Evolutionary conservation across 2,329 filamentous ascomycete genomes (phyloP).

Genomic region (Aureobasidium subglaciale): DNA sequence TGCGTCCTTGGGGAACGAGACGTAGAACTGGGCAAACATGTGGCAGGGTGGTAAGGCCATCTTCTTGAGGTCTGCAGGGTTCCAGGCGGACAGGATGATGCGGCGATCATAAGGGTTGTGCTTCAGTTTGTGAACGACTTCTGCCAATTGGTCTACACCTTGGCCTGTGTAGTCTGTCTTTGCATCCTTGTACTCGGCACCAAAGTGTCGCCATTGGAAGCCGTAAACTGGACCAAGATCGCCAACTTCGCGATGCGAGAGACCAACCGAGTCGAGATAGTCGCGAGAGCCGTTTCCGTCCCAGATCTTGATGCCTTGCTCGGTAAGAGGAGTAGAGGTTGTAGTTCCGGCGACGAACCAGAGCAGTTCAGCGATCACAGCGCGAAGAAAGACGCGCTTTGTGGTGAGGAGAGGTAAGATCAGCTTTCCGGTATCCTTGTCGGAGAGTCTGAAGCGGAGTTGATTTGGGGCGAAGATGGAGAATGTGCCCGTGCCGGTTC

Average conservation of each 20-base stretch:
- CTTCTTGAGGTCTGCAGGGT: conserved; percentile 72
- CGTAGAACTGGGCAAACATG: conserved; percentile 97
- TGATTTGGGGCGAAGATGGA: conserved; percentile 83
- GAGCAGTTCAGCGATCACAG: conserved; percentile 84
- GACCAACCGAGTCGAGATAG: conserved; percentile 79
- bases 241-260: conserved; percentile 73
- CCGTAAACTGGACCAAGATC: conserved; percentile 95
- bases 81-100: conserved; percentile 91
- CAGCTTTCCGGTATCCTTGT: conserved; percentile 43
- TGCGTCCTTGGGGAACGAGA: conserved; percentile 56
- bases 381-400: conserved; percentile 89
- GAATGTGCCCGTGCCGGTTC: conserved; percentile 87
- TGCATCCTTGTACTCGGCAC: conserved; percentile 76
- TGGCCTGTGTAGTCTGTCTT: conserved; percentile 76
- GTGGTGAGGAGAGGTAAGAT: conserved; percentile 92
- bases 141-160: conserved; percentile 87
- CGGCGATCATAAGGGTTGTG: conserved; percentile 80
- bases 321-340: conserved; percentile 67
- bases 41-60: conserved; percentile 95
- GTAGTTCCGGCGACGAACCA: conserved; percentile 91
- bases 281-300: conserved; percentile 90
- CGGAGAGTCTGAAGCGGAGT: conserved; percentile 77
- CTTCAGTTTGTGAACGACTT: conserved; percentile 80
- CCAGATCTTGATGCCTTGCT: conserved; percentile 90
- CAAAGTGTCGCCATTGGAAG: conserved; percentile 98